Percentiles rank a stretch among this genome's conserved stretches.
phyloP scores from a whole-genome alignment of 1,284 basidiomycete genomes.

The Apiotrichum sp. region DNA sequence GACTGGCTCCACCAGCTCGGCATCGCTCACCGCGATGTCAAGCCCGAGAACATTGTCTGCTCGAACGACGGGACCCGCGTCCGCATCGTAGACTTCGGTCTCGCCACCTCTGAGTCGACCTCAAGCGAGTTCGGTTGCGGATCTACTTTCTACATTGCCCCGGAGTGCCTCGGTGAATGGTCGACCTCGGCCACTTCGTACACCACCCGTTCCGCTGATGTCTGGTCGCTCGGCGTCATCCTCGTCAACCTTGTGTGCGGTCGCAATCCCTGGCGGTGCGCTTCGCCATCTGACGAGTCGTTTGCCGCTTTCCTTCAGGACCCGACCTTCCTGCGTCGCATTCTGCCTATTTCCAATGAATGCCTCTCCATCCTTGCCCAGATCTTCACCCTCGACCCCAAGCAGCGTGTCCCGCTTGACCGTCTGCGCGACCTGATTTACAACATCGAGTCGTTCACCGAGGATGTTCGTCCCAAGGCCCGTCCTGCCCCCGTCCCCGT shows the following conservation, averaged over 20 bases:
- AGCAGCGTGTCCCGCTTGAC: constrained; percentile 57
- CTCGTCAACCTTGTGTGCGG: constrained; percentile 87
- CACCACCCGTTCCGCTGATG: constrained; percentile 69
- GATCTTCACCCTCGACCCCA: constrained; percentile 56
- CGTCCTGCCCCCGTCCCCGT: constrained; percentile 17
- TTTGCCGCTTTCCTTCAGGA: constrained; percentile 64
- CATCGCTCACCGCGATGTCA: constrained; percentile 94
- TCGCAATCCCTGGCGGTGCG: constrained; percentile 79
- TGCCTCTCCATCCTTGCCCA: constrained; percentile 54
- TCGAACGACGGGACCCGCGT: constrained; percentile 67
- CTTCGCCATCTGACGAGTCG: constrained; percentile 62
- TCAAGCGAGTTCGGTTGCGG: constrained; percentile 82
- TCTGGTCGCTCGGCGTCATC: constrained; percentile 89
- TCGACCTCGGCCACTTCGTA: constrained; percentile 51
- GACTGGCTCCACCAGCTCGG: constrained; percentile 64
- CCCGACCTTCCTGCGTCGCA: constrained; percentile 59
- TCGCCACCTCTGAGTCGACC: constrained; percentile 81
- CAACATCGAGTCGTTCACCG: constrained; percentile 61
- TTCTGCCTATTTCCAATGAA: constrained; percentile 57
- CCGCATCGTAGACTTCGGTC: constrained; percentile 92
- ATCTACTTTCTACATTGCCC: constrained; percentile 47
- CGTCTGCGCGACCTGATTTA: constrained; percentile 59
- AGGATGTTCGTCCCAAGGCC: constrained; percentile 52
- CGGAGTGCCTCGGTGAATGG: constrained; percentile 83
- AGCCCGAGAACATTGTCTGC: constrained; percentile 96